These are phyloP conservation scores for Penicillium sp. DNA, from an alignment of 2,329 filamentous ascomycete species.

Conservation along the genomic window DNA sequence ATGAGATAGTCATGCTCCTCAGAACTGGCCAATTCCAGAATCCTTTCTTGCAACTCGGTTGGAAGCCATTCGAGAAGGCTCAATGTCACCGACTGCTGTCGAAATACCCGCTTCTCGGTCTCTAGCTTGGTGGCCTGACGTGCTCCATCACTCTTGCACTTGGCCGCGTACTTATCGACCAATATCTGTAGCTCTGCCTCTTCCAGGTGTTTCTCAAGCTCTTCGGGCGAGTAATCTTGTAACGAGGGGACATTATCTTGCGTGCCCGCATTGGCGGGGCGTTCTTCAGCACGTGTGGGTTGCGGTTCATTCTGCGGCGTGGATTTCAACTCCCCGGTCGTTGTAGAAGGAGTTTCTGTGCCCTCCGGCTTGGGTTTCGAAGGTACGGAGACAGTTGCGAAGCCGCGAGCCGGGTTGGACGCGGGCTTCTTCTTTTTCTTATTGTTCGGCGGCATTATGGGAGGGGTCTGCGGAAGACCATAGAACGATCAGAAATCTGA, in stretches of 20 bases:
- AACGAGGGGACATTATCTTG: conserved; percentile 32
- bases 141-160: conserved; percentile 71
- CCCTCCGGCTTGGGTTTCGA: conserved; percentile 63
- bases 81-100: conserved; percentile 71
- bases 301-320: conserved; percentile 32
- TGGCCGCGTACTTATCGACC: conserved; percentile 76
- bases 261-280: conserved; percentile 13
- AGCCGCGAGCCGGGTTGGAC: conserved; percentile 82
- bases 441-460: conserved; percentile 63
- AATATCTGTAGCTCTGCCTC: conserved; percentile 83
- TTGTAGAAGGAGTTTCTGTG: conserved; percentile 33
- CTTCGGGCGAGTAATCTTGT: conserved; percentile 68
- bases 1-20: conserved; percentile 39
- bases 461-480: conserved; percentile 4
- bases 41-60: conserved; percentile 69
- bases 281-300: conserved; percentile 17
- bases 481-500: background rate
- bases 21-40: conserved; percentile 60
- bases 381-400: conserved; percentile 87
- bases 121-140: conserved; percentile 74
- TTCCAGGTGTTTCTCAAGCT: conserved; percentile 84
- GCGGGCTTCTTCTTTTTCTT: conserved; percentile 91
- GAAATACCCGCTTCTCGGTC: conserved; percentile 77
- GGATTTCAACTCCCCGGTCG: conserved; percentile 26
- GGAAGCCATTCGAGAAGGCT: conserved; percentile 73